Percentiles rank a stretch among this genome's conserved stretches.
Conservation (phyloP, 2,329 filamentous ascomycete species). For the Colletotrichum sp. region DNA sequence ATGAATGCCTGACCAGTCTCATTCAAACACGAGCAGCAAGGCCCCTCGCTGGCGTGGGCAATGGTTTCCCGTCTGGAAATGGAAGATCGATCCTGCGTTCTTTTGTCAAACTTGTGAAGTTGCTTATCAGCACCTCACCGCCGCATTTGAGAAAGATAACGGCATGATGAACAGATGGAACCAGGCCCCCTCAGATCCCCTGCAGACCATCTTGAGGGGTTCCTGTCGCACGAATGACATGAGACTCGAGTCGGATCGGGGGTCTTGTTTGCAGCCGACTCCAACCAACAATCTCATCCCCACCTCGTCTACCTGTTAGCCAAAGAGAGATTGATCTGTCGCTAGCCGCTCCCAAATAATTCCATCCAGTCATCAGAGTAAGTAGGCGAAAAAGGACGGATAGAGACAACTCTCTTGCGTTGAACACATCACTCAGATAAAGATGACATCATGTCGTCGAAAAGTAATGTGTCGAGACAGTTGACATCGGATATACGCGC, state of each 20-base stretch:
- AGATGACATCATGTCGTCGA: background rate
- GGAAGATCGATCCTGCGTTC: background rate
- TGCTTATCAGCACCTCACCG: background rate
- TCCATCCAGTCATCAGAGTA: background rate
- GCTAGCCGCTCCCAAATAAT: background rate
- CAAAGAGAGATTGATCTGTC: background rate
- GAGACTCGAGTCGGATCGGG: background rate
- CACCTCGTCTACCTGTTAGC: background rate
- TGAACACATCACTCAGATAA: background rate
- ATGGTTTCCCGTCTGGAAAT: background rate
- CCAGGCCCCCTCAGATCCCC: background rate
- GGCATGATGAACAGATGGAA: background rate
- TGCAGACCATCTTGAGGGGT: background rate
- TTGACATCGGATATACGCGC: background rate
- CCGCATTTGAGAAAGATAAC: background rate
- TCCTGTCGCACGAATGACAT: background rate
- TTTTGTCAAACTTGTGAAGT: background rate
- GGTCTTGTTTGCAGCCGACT: background rate
- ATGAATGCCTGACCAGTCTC: background rate
- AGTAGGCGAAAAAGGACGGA: background rate
- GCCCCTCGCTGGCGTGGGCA: background rate
- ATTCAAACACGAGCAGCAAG: background rate
- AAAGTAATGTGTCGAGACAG: background rate
- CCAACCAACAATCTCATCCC: background rate
- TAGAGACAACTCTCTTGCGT: background rate